Evolutionary conservation across 2,329 filamentous ascomycete genomes (phyloP).

Genomic region (Pseudocercospora fijiensis): DNA sequence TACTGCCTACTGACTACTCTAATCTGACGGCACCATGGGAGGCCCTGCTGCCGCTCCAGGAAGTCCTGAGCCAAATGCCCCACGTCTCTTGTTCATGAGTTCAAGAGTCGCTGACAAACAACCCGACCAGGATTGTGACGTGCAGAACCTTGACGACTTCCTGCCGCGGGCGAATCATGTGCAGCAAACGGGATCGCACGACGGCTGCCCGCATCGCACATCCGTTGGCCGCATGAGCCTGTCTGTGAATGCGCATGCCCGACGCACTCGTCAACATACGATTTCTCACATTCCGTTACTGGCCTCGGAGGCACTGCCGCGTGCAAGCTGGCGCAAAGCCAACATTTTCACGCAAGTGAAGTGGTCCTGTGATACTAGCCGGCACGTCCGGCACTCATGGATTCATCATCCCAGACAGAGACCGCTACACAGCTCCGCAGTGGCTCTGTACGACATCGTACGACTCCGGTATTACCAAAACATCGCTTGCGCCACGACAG

Average conservation of each 20-base stretch:
- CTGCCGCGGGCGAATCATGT: constrained; percentile 13
- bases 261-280: constrained; percentile 5
- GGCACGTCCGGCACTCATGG: constrained; percentile 1
- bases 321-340: constrained; percentile 3
- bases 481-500: neutral
- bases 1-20: neutral
- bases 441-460: constrained; percentile 8
- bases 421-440: constrained; percentile 4
- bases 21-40: constrained; percentile 3
- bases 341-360: neutral
- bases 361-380: neutral
- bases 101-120: constrained; percentile 14
- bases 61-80: neutral
- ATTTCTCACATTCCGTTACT: constrained; percentile 6
- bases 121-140: constrained; percentile 20
- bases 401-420: constrained; percentile 1
- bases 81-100: neutral
- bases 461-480: constrained; percentile 4
- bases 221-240: constrained; percentile 4
- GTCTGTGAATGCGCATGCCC: constrained; percentile 1
- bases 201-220: constrained; percentile 12
- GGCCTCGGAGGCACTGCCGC: constrained; percentile 3
- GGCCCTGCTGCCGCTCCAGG: neutral
- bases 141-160: constrained; percentile 11
- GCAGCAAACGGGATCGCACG: neutral